Evolutionary conservation across 163 green algal species (phyloP), one percentile per base, ranked within the genome.

Genomic region (Chloromonas sp.): DNA sequence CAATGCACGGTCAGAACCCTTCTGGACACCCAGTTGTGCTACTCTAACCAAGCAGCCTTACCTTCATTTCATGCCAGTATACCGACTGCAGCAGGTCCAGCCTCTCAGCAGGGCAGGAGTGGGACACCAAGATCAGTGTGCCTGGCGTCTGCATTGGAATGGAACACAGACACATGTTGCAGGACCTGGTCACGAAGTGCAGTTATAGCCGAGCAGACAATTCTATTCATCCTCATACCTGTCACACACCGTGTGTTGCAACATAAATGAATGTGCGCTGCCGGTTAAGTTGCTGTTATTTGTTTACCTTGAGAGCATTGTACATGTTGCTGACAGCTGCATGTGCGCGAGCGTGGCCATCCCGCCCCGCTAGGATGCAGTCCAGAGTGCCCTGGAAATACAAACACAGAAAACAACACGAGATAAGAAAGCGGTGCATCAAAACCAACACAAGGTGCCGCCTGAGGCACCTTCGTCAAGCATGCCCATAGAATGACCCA

Each of bases 1-100:
- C 36, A 36, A 36, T 36, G 36, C 36, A 36, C 36, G 36, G 36
- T 11, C 61, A 77, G 61, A 71, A 77, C 60, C 60, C 78, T 61
- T n/a, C 78, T 61, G 1, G 13, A 13, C 15, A 1, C n/a, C n/a
- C 2, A 58, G 15, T 11, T 2, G 1, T 2, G 2, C 2, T 66
- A 58, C 57, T 1, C 2, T 3, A 2, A 58, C 78, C 2, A 13
- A 81, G 36, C 36, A 36, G 36, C 36, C 66, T 70, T 5, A 79
- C 81, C 66, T 84, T 62, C 1, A 84, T 79, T 15, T 79, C 81
- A 60, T 84, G 81, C 81, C 81, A 84, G 81, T 84, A 84, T 57
- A 84, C 81, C 3, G 81, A 70, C 1, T 61, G 13, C 1, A 84
- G 70, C 0, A 84, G 81, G 1, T 62, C 36, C 66, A 84, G 15